Conservation (phyloP, 148 eudicot genomes). For the Silene uniflora region DNA sequence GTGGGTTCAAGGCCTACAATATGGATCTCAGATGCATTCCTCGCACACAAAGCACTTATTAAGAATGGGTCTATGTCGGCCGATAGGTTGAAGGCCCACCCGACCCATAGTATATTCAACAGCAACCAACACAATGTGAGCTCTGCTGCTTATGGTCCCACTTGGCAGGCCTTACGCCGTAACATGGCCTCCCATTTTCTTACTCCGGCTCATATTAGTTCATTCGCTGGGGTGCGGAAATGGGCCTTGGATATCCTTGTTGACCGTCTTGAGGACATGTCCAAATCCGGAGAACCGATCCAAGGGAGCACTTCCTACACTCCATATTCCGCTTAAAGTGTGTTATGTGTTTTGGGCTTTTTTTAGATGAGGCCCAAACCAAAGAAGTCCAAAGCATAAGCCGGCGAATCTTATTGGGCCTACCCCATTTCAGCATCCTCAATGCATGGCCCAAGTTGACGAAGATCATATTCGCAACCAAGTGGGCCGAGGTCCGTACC, state of each 20-base stretch:
- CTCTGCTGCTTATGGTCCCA: slow-evolving; percentile 14
- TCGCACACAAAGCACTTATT: slow-evolving; percentile 13
- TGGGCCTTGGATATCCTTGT: slow-evolving; percentile 17
- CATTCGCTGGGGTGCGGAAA: not conserved
- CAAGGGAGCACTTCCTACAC: slow-evolving; percentile 8
- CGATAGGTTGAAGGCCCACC: slow-evolving; percentile 13
- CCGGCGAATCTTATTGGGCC: slow-evolving; percentile 10
- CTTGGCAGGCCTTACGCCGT: slow-evolving; percentile 15
- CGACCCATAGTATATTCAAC: slow-evolving; percentile 15
- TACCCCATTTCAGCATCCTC: slow-evolving; percentile 10
- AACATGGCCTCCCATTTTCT: slow-evolving; percentile 16
- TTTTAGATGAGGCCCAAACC: slow-evolving; percentile 12
- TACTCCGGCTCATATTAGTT: slow-evolving; percentile 1
- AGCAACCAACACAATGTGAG: slow-evolving; percentile 21
- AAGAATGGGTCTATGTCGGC: slow-evolving; percentile 12
- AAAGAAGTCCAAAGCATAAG: slow-evolving; percentile 12
- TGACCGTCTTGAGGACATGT: not conserved
- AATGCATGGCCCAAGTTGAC: slow-evolving; percentile 23
- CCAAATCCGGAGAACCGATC: not conserved
- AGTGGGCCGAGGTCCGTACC: slow-evolving; percentile 16
- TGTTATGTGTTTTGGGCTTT: slow-evolving; percentile 22
- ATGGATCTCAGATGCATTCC: slow-evolving; percentile 13
- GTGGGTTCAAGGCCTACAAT: slow-evolving; percentile 15
- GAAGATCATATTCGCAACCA: not conserved
- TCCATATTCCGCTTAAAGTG: slow-evolving; percentile 10